Evolutionary conservation across 73 alveolate species (phyloP), one percentile per base, ranked within the genome.

Genomic region (Durusdinium trenchii): DNA sequence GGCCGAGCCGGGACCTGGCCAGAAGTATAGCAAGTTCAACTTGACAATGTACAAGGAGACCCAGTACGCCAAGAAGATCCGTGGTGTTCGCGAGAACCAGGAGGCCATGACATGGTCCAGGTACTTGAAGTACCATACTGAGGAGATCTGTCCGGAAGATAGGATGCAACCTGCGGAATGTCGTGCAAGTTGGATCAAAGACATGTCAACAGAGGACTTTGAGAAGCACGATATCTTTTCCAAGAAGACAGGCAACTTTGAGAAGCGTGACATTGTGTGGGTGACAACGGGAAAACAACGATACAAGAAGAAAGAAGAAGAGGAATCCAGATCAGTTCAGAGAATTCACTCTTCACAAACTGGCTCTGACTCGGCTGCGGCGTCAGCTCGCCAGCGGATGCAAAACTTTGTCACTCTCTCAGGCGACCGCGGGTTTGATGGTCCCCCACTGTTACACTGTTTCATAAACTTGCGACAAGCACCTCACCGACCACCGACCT

Each of bases 241-340:
- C 45, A 5, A 26, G 36, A 81, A 81, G 47, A 42, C 5, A 26
- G 6, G 47, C 45, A 1, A 26, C 35, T 47, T 23, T 42, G 91
- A 47, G 46, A 9, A 48, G 71, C 67, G 91, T 10, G 91, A 81
- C 54, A 43, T 9, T 32, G 91, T 81, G 3, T 81, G 91, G 91
- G 69, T 47, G 26, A 46, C 91, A 3, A 40, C 54, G 26, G 69
- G 69, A 1, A 69, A 43, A 6, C 3, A 81, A n/a, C 67, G 91
- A 2, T 81, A 30, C 69, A 81, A 81, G 67, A 32, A 43, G 47
- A 81, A 81, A 30, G 61, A 46, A 46, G 69, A 81, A 9, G 91
- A 81, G n/a, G 91, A 81, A 2, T 26, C 71, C 3, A 16, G 52
- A 32, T 2, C 69, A 12, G 69, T 26, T 6, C 5, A 3, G 42